These are phyloP conservation scores for Leccinum disarticulatum DNA, from an alignment of 768 basidiomycete genomes.

Conservation along the genomic window DNA sequence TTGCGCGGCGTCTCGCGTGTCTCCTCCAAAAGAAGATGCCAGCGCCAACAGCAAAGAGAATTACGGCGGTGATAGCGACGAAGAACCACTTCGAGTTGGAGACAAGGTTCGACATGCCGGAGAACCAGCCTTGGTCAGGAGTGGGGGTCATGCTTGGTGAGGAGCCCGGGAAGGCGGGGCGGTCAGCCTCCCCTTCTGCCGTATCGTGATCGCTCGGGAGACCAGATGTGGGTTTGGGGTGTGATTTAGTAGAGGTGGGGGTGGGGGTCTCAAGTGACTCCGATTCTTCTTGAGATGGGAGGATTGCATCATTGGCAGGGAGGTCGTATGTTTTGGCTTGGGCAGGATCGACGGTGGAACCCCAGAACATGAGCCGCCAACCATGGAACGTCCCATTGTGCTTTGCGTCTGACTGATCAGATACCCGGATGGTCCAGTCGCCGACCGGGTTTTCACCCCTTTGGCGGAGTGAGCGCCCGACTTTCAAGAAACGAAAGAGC, in stretches of 20 bases:
- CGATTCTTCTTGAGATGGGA: slow-evolving; percentile 48
- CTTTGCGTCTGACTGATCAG: slow-evolving; percentile 65
- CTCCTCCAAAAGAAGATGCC: slow-evolving; percentile 83
- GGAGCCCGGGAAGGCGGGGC: slow-evolving; percentile 61
- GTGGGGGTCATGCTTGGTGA: slow-evolving; percentile 51
- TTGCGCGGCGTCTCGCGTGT: slow-evolving; percentile 38
- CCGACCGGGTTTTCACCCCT: slow-evolving; percentile 95
- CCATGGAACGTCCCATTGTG: slow-evolving; percentile 74
- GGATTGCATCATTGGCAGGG: slow-evolving; percentile 48
- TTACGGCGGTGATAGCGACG: slow-evolving; percentile 74
- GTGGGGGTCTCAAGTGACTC: slow-evolving; percentile 40
- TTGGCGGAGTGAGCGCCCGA: slow-evolving; percentile 15
- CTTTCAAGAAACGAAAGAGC: slow-evolving; percentile 1
- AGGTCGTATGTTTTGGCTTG: slow-evolving; percentile 64
- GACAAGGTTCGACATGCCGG: slow-evolving; percentile 70
- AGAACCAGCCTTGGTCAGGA: slow-evolving; percentile 83
- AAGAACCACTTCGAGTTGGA: slow-evolving; percentile 88
- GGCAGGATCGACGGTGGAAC: slow-evolving; percentile 73
- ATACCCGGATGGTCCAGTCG: slow-evolving; percentile 85
- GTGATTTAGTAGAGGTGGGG: slow-evolving; percentile 53
- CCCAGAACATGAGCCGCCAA: slow-evolving; percentile 94
- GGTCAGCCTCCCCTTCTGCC: slow-evolving; percentile 76
- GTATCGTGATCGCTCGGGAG: slow-evolving; percentile 85
- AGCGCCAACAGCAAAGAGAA: slow-evolving; percentile 67
- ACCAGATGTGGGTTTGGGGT: slow-evolving; percentile 82